Evolutionary conservation across 768 basidiomycete genomes (phyloP), one percentile per base, ranked within the genome.

Genomic region (Mycena chlorophos): DNA sequence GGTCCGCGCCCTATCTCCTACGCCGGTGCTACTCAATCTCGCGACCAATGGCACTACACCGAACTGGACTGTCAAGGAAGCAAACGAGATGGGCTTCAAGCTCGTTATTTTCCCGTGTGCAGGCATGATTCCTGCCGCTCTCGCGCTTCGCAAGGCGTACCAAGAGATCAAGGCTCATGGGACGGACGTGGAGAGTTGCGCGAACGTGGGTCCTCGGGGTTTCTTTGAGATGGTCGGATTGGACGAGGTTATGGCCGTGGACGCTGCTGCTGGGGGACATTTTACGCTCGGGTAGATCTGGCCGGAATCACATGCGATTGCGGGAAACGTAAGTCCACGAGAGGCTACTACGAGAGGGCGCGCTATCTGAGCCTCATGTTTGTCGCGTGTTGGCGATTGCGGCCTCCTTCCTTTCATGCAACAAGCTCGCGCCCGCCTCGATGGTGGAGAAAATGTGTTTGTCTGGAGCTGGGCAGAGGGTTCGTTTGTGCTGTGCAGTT

Each of bases 1-100:
- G 2, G 71, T 77, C 31, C 25, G 26, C 4, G 55, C 25, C 45
- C 51, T 62, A 4, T 50, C 73, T 31, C 77, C 75, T 2, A 74
- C 72, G 63, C 76, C 76, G 3, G 68, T 75, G 17, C 70, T 78
- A 50, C 72, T 77, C 49, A 77, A 78, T 59, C 74, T 76, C 54
- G 74, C 76, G 53, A 72, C 74, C 10, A 72, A 72, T 17, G 75
- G 75, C 2, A 65, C 75, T 29, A 75, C 76, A 14, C 76, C 75
- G n/a, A 72, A 73, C 26, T 76, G 75, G 67, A 77, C 74, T 3
- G 66, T 68, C 37, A 57, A 70, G 50, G 71, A 78, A 64, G 75
- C 75, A 2, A 72, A 72, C 54, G 68, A 62, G 47, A 68, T 71
- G 60, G 76, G 76, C 12, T 74, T 73, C 53, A 74, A 73, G 65